Evolutionary conservation across 2,329 filamentous ascomycete species (phyloP).

Genomic region (Fusarium sp.): DNA sequence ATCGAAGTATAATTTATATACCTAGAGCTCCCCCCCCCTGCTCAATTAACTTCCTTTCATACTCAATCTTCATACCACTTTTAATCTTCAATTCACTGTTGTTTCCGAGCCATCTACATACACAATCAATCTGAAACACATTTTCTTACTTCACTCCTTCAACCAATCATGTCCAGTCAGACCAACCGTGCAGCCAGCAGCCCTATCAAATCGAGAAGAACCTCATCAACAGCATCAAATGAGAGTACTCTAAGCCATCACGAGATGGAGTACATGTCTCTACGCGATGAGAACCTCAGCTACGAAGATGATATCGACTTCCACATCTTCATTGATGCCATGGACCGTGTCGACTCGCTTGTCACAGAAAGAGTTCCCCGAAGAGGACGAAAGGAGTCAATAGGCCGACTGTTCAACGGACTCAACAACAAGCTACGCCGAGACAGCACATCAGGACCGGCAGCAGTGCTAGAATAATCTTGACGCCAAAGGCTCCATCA

Average conservation of each 20-base stretch:
- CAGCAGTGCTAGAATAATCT: conserved; percentile 4
- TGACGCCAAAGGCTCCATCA: not conserved
- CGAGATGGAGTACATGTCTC: conserved; percentile 36
- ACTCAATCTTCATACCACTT: not conserved
- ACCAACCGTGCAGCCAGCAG: conserved; percentile 15
- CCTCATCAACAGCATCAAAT: conserved; percentile 33
- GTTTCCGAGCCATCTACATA: not conserved
- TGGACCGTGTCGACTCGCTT: conserved; percentile 38
- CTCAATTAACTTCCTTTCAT: conserved; percentile 1
- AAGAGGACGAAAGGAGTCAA: conserved; percentile 27
- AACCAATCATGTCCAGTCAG: conserved; percentile 22
- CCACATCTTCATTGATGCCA: conserved; percentile 39
- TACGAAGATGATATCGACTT: conserved; percentile 41
- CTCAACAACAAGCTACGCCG: conserved; percentile 27
- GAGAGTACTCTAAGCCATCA: conserved; percentile 31
- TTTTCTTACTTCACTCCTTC: not conserved
- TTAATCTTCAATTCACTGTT: not conserved
- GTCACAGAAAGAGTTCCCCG: conserved; percentile 26
- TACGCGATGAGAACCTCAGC: conserved; percentile 35
- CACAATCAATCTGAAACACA: not conserved
- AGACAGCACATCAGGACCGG: conserved; percentile 20
- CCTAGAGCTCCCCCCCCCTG: conserved; percentile 9
- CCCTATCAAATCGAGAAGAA: conserved; percentile 22
- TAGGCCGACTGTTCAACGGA: conserved; percentile 30
- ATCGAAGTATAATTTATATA: conserved; percentile 23